Conservation (phyloP, 2,329 filamentous ascomycete species). For the Akanthomyces dipterigenus region DNA sequence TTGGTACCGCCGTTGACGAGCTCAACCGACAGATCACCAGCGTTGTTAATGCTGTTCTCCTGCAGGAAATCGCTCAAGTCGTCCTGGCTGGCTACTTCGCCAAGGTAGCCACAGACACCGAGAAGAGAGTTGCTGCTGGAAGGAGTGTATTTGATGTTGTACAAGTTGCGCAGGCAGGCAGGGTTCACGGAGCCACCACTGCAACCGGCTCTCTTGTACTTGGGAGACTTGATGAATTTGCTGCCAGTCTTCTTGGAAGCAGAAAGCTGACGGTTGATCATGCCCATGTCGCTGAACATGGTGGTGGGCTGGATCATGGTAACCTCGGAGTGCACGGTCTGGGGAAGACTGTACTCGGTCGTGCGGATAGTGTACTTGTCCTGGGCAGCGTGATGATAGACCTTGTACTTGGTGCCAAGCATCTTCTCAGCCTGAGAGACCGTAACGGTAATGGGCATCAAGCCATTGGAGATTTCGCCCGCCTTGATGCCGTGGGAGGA, state of each 20-base stretch:
- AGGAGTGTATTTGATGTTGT: constrained; percentile 8
- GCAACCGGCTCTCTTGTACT: background rate
- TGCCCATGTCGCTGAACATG: constrained; percentile 11
- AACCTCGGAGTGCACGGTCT: constrained; percentile 3
- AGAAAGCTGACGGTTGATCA: background rate
- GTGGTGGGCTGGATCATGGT: constrained; percentile 14
- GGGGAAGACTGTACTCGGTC: constrained; percentile 10
- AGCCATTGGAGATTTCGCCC: constrained; percentile 4
- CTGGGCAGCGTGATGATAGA: constrained; percentile 5
- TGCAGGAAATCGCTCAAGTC: constrained; percentile 3
- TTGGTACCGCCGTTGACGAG: constrained; percentile 2
- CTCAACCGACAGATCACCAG: background rate
- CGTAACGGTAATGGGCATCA: background rate
- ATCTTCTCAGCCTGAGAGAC: constrained; percentile 9
- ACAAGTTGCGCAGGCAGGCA: background rate
- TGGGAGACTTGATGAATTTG: background rate
- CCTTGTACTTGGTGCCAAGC: constrained; percentile 9
- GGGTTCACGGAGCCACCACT: background rate
- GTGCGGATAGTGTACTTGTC: constrained; percentile 9
- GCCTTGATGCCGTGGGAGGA: constrained; percentile 10
- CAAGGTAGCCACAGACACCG: constrained; percentile 4
- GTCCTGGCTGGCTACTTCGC: background rate
- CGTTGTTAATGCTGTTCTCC: background rate
- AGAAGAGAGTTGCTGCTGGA: constrained; percentile 1
- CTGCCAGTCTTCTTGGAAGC: background rate